A percentile compares a stretch with the other conserved stretches of the same genome.
These are phyloP conservation scores for Turritis glabra DNA, from an alignment of 345 rosid species.

Conservation along the genomic window DNA sequence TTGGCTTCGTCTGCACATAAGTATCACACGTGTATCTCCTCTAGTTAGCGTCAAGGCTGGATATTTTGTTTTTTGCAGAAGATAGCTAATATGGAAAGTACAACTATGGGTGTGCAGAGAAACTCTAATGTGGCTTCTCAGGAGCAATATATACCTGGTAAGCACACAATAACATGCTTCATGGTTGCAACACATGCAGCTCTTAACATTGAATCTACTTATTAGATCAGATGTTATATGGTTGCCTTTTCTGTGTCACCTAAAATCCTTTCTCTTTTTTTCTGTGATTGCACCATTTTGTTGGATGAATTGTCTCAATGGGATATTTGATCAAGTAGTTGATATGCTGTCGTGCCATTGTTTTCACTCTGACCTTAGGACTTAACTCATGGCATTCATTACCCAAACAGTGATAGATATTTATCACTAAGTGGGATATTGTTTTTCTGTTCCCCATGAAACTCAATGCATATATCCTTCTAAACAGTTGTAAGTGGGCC, in stretches of 20 bases:
- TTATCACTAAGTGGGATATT: background rate
- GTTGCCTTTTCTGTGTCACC: background rate
- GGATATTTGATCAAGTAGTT: too few relatives aligned
- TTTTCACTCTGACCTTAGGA: too few relatives aligned
- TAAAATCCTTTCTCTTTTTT: background rate
- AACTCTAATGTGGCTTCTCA: slow-evolving; percentile 11
- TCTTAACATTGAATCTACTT: slow-evolving; percentile 8
- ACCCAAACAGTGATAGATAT: background rate
- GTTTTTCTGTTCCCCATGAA: background rate
- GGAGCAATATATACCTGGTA: slow-evolving; percentile 22
- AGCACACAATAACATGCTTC: slow-evolving; percentile 2
- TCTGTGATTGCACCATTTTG: background rate
- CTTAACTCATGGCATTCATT: too few relatives aligned
- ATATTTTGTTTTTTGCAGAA: slow-evolving; percentile 29
- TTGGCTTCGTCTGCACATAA: background rate
- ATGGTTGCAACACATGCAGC: background rate
- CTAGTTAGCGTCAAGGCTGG: background rate
- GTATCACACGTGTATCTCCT: background rate
- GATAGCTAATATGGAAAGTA: slow-evolving; percentile 24
- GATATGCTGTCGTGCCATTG: too few relatives aligned
- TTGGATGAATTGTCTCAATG: too few relatives aligned
- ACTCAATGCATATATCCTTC: background rate
- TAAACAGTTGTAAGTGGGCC: slow-evolving; percentile 5
- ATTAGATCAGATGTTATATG: background rate
- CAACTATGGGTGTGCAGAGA: background rate